A percentile compares a stretch with the other conserved stretches of the same genome.
Conservation (phyloP, 2,329 filamentous ascomycete species). For the Colletotrichum siamense region DNA sequence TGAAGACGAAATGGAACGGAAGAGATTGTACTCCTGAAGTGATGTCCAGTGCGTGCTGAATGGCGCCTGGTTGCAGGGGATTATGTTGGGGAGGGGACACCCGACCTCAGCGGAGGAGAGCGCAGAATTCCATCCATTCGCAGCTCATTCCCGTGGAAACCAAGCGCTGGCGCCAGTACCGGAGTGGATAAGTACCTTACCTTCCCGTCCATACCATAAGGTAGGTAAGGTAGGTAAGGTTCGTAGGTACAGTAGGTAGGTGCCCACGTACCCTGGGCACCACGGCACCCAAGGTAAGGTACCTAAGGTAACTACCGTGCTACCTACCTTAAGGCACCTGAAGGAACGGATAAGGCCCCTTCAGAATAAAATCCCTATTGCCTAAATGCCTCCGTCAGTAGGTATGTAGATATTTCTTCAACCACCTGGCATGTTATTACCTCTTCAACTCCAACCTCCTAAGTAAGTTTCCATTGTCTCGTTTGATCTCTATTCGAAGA, state of each 20-base stretch:
- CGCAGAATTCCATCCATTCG: neutral
- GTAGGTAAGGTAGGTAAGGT: neutral
- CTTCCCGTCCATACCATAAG: neutral
- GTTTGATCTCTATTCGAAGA: neutral
- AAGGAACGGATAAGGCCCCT: neutral
- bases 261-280: neutral
- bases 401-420: neutral
- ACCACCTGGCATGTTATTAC: neutral
- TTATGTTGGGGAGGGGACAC: neutral
- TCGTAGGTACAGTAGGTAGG: too few species aligned
- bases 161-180: neutral
- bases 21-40: neutral
- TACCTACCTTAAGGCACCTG: too few species aligned
- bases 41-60: neutral
- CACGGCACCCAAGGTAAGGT: too few species aligned
- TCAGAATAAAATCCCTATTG: neutral
- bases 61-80: neutral
- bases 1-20: neutral
- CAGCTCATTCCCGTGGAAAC: conserved; percentile 16
- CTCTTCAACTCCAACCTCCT: neutral
- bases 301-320: too few species aligned
- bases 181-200: neutral
- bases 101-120: neutral
- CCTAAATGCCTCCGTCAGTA: neutral
- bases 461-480: neutral